Evolutionary conservation across 1,139 yeast genomes (phyloP).

Genomic region (Taiozyma sp.): DNA sequence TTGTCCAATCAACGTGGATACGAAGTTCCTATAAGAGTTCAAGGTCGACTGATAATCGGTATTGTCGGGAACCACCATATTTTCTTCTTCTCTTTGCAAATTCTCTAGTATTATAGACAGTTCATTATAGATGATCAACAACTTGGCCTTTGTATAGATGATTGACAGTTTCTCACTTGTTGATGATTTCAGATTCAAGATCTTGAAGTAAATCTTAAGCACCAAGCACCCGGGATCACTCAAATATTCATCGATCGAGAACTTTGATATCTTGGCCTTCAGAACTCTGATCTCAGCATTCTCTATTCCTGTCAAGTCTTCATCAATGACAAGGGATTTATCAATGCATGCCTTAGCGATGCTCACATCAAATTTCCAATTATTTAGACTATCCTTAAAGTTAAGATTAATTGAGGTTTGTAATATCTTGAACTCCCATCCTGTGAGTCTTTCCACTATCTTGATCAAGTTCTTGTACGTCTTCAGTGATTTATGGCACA

Average conservation of each 20-base stretch:
- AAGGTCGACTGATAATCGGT: conserved; percentile 23
- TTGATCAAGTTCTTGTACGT: not conserved
- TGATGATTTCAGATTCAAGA: conserved; percentile 17
- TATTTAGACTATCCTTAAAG: not conserved
- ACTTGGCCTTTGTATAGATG: conserved; percentile 23
- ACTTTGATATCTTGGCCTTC: not conserved
- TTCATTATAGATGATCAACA: conserved; percentile 21
- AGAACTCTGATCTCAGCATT: not conserved
- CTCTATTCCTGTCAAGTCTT: not conserved
- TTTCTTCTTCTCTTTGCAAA: conserved; percentile 16
- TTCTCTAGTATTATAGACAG: conserved; percentile 17
- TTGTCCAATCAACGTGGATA: conserved; percentile 29
- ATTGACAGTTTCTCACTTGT: conserved; percentile 18
- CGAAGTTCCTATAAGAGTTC: conserved; percentile 25
- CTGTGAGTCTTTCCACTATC: not conserved
- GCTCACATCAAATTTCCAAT: not conserved
- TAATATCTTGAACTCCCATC: not conserved
- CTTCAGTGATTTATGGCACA: not conserved
- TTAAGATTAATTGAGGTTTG: not conserved
- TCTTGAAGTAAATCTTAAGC: conserved; percentile 22
- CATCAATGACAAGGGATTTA: not conserved
- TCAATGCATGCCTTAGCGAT: not conserved
- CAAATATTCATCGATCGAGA: conserved; percentile 21
- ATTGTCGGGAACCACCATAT: conserved; percentile 18
- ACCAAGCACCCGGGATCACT: conserved; percentile 23